Evolutionary conservation across 495 filamentous ascomycete genomes (phyloP).

Genomic region (Geoglossum glabrum): DNA sequence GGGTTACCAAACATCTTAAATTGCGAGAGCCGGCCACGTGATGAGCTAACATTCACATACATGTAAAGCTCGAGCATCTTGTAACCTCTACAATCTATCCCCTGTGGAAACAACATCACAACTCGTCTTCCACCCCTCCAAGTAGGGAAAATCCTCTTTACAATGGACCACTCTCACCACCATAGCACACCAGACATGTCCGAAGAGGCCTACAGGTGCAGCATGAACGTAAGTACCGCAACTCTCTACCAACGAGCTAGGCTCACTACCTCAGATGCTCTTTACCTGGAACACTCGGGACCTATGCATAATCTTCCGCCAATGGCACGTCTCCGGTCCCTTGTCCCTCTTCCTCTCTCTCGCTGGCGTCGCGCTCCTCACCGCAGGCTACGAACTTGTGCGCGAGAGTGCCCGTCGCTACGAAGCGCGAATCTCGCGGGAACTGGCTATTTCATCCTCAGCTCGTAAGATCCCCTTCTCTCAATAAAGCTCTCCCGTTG

Average conservation of each 20-base stretch:
- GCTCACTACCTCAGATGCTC: slow-evolving; percentile 49
- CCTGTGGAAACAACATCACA: background rate
- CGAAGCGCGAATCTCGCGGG: slow-evolving; percentile 37
- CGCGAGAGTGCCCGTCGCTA: slow-evolving; percentile 58
- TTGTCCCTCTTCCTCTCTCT: slow-evolving; percentile 59
- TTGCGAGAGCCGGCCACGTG: no score
- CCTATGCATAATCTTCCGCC: slow-evolving; percentile 85
- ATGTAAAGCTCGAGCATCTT: background rate
- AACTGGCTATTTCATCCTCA: slow-evolving; percentile 24
- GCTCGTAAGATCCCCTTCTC: no score
- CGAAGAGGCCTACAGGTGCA: slow-evolving; percentile 32
- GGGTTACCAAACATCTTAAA: no score
- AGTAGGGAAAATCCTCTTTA: slow-evolving; percentile 17
- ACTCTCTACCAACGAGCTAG: slow-evolving; percentile 1
- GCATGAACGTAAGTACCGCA: slow-evolving; percentile 53
- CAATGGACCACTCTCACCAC: slow-evolving; percentile 20
- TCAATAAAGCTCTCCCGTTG: no score
- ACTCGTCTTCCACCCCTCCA: background rate
- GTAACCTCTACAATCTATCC: background rate
- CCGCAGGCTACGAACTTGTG: slow-evolving; percentile 78
- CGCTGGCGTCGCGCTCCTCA: slow-evolving; percentile 56
- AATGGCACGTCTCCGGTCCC: slow-evolving; percentile 68
- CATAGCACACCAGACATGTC: background rate
- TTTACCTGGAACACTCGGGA: slow-evolving; percentile 88
- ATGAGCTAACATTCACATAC: no score